phyloP scores from a whole-genome alignment of 208 protist species.

The Leishmania gerbilli region DNA sequence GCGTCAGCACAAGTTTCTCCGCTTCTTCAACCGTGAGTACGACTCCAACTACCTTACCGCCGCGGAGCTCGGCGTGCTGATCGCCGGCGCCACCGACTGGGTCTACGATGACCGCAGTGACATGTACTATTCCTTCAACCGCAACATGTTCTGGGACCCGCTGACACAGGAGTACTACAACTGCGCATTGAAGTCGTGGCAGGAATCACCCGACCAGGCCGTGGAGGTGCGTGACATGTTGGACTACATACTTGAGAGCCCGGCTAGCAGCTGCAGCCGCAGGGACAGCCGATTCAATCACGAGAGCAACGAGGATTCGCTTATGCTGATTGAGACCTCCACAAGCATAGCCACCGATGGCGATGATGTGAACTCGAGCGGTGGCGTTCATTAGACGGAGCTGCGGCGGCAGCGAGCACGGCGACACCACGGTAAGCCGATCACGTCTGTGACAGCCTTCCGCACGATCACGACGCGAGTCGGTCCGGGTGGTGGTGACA shows the following conservation, averaged over 20 bases:
- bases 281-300: background rate
- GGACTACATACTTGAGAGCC: conserved; percentile 15
- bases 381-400: background rate
- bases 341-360: background rate
- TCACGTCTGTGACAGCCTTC: background rate
- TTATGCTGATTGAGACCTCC: background rate
- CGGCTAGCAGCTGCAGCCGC: background rate
- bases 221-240: conserved; percentile 40
- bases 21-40: conserved; percentile 41
- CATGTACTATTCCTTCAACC: conserved; percentile 79
- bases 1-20: conserved; percentile 17
- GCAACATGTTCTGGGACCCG: conserved; percentile 85
- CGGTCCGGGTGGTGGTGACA: background rate
- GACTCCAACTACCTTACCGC: conserved; percentile 66
- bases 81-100: conserved; percentile 77
- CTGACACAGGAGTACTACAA: conserved; percentile 76
- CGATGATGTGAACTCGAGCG: background rate
- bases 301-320: background rate
- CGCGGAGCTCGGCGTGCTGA: conserved; percentile 64
- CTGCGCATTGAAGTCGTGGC: conserved; percentile 63
- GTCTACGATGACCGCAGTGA: conserved; percentile 84
- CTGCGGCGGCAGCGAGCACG: background rate
- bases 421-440: conserved; percentile 5
- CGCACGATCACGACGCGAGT: background rate
- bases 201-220: conserved; percentile 49